Base-by-base conservation (phyloP, 225 moss, liverwort and hornwort species). In the Straminergon stramineum region DNA sequence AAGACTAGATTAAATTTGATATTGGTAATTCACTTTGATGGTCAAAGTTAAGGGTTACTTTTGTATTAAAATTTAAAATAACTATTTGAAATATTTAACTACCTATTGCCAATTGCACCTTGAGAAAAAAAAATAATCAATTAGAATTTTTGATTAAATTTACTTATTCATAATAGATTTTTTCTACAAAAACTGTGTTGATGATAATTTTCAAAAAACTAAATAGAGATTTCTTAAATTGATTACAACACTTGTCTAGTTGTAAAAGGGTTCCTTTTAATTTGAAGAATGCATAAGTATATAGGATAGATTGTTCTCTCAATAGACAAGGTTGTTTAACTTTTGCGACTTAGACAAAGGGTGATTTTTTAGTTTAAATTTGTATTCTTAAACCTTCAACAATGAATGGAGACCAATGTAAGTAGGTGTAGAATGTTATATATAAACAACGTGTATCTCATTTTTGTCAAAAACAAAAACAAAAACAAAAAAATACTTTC, bases 121-220 rank as follows among this genome's bases (percentile, higher is more conserved):
- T 64, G 16, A 64, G 16, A 64, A 17, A 64, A 7, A 17, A 31
- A 31, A 7, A 5, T 17, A 66, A 70, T 5, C 13, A 41, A 71
- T 26, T 24, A 1, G 1, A 71, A 9, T 41, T 5, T 26, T 71
- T 2, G 0, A 1, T 26, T 8, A 5, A 15, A 71, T 8, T 15
- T 71, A 24, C 3, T 24, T 8, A 8, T 71, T 26, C 15, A 3
- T 69, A 22, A 22, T 69, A 7, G 11, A 45, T 9, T 48, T 22
- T n/a, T 21, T 22, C 22, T 3, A 0, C 21, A 22, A 11, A 67
- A 13, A 9, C 23, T 13, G 0, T 15, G 15, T 26, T 71, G 3
- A 11, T 41, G 41, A 24, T 41, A 4, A 22, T 41, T 26, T 71
- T 26, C 2, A 0, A 3, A 15, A 71, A 26, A 14, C 5, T 41